These are phyloP conservation scores for Pseudozyma flocculosa DNA, from an alignment of 1,284 basidiomycete species.

Conservation along the genomic window DNA sequence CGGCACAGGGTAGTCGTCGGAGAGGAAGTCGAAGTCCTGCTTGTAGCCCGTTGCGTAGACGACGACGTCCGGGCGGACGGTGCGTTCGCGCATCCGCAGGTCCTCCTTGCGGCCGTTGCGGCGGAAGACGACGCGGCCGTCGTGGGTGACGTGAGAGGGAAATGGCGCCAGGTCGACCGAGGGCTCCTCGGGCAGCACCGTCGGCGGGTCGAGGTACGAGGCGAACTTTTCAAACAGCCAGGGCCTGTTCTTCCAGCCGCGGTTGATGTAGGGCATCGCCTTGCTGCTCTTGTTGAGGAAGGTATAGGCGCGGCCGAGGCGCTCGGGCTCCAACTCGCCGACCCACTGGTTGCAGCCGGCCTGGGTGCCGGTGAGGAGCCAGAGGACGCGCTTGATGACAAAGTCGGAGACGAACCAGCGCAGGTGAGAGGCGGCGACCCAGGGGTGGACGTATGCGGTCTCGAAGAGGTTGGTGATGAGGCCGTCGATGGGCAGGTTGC, in stretches of 20 bases:
- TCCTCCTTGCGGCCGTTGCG: constrained; percentile 61
- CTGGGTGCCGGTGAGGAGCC: constrained; percentile 67
- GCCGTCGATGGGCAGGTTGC: constrained; percentile 66
- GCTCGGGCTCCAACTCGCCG: constrained; percentile 66
- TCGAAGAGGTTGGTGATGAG: constrained; percentile 66
- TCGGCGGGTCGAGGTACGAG: constrained; percentile 60
- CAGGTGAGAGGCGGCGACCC: constrained; percentile 64
- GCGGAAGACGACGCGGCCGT: constrained; percentile 64
- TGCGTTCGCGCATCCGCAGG: constrained; percentile 61
- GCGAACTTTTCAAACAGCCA: constrained; percentile 50
- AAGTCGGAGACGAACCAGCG: constrained; percentile 70
- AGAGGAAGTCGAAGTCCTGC: constrained; percentile 65
- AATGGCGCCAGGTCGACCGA: constrained; percentile 68
- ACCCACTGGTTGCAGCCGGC: constrained; percentile 71
- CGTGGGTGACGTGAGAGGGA: constrained; percentile 62
- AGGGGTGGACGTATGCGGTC: constrained; percentile 62
- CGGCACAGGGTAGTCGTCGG: constrained; percentile 62
- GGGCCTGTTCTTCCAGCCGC: constrained; percentile 62
- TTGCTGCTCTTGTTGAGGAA: constrained; percentile 60
- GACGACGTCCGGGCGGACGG: constrained; percentile 63
- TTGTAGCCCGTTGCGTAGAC: constrained; percentile 60
- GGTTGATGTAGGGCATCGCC: constrained; percentile 59
- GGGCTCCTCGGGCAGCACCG: constrained; percentile 63
- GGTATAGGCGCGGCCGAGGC: constrained; percentile 65
- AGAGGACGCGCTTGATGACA: constrained; percentile 67